phyloP scores from a whole-genome alignment of 1,139 yeast genomes.

The Nadsonia starkeyi-henricii region DNA sequence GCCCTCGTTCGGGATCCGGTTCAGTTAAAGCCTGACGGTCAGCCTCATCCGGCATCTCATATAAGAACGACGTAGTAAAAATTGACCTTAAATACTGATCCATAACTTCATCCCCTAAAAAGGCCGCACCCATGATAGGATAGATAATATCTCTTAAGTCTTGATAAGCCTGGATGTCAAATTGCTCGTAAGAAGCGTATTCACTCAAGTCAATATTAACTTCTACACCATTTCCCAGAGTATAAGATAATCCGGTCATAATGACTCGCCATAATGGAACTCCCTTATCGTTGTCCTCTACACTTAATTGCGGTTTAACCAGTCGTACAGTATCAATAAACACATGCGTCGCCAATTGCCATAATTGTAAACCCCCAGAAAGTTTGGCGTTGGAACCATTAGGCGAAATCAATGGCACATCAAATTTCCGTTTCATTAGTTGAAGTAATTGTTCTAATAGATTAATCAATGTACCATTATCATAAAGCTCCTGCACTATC shows the following conservation, averaged over 20 bases:
- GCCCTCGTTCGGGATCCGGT: neutral
- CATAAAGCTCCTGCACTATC: conserved; percentile 26
- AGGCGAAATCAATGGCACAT: conserved; percentile 11
- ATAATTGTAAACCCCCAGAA: conserved; percentile 14
- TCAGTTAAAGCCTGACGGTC: neutral
- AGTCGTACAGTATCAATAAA: conserved; percentile 12
- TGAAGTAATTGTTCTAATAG: conserved; percentile 11
- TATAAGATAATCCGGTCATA: neutral
- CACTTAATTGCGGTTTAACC: conserved; percentile 10
- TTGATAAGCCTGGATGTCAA: conserved; percentile 36
- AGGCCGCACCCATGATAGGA: conserved; percentile 15
- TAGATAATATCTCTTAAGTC: conserved; percentile 32
- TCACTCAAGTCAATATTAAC: conserved; percentile 28
- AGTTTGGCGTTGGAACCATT: conserved; percentile 3
- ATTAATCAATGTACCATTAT: conserved; percentile 34
- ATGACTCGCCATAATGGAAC: neutral
- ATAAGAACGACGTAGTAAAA: neutral
- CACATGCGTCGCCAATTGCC: conserved; percentile 20
- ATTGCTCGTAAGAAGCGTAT: conserved; percentile 28
- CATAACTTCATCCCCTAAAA: neutral
- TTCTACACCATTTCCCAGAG: conserved; percentile 18
- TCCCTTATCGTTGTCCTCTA: neutral
- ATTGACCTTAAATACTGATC: neutral
- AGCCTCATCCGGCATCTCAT: neutral
- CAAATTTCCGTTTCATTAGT: conserved; percentile 15